Base-by-base conservation (phyloP, 2,329 filamentous ascomycete genomes). In the Penicillium sp. region DNA sequence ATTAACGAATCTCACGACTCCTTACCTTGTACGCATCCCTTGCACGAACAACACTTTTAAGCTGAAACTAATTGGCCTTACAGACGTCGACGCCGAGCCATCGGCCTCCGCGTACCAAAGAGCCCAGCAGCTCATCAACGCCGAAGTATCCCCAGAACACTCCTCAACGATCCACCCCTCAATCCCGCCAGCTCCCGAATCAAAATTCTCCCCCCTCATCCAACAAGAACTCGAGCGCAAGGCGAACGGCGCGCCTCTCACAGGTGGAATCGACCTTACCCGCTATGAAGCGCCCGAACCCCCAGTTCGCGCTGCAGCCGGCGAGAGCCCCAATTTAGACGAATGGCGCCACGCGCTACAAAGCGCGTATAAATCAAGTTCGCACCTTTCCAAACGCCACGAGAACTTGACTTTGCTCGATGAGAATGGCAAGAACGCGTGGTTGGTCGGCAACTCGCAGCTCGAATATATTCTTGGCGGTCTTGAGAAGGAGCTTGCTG, bases 371-470 rank as follows among this genome's bases (percentile, higher is more conserved):
- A 80, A 80, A 0, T 81, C 81, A 49, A 80, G 80, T 40, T 79
- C 82, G 4, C 86, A 88, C 69, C 75, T 89, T 22, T 73, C 78
- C 2, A 77, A 76, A 49, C 77, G 85, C 25, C 73, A 82, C 49
- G 79, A 81, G 42, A 85, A 87, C 73, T 83, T 96, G 18, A 77
- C 80, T 1, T 81, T 96, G n/a, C 83, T 96, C 20, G 89, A 94
- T 66, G 81, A 81, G 49, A 87, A 87, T 73, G 94, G 93, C 63
- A 90, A 90, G 76, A 96, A 96, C 73, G 88, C 90, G 9, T 97
- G 94, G 93, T 80, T 99, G 53, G 82, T 96, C 8, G 85, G 85
- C 6, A 99, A 99, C 73, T 85, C 87, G 65, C 85, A 89, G 63
- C 74, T 92, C 20, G 93, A 97, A 75, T 84, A 85, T 42, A 82